Conservation (phyloP, 2,329 filamentous ascomycete species). For the Aspergillus floridensis region DNA sequence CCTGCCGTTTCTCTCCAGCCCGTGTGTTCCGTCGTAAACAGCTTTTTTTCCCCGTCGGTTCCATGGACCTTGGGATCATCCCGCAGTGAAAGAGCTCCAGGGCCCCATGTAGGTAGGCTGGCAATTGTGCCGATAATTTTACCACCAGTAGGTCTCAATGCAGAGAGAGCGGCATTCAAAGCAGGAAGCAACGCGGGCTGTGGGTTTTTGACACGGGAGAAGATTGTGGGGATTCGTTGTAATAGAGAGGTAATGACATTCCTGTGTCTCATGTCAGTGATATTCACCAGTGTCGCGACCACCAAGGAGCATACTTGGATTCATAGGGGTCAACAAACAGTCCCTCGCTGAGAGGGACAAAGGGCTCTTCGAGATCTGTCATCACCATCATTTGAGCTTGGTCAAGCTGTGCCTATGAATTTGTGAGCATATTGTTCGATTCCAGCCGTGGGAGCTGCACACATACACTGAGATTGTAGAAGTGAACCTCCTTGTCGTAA, state of each 20-base stretch:
- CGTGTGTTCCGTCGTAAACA: conserved; percentile 86
- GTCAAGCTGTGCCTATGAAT: conserved; percentile 64
- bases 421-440: conserved; percentile 25
- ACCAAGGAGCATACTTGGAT: conserved; percentile 59
- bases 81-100: conserved; percentile 77
- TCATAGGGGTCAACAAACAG: conserved; percentile 93
- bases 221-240: conserved; percentile 77
- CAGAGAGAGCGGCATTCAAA: conserved; percentile 78
- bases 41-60: conserved; percentile 86
- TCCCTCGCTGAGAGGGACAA: conserved; percentile 85
- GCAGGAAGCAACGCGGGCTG: conserved; percentile 85
- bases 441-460: conserved; percentile 3
- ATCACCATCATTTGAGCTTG: conserved; percentile 98
- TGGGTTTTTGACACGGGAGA: conserved; percentile 81
- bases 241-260: conserved; percentile 85
- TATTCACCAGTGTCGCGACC: background rate
- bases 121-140: conserved; percentile 87
- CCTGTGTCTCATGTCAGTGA: conserved; percentile 39
- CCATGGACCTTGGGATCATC: conserved; percentile 84
- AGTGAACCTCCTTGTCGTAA: conserved; percentile 94
- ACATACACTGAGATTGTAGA: conserved; percentile 88
- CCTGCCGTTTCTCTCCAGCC: conserved; percentile 82
- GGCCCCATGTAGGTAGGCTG: conserved; percentile 87
- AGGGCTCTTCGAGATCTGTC: conserved; percentile 95
- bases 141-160: conserved; percentile 80